Percentiles rank a stretch among this genome's conserved stretches.
Conservation (phyloP, 2,329 filamentous ascomycete species). For the Gliomastix tumulicola region DNA sequence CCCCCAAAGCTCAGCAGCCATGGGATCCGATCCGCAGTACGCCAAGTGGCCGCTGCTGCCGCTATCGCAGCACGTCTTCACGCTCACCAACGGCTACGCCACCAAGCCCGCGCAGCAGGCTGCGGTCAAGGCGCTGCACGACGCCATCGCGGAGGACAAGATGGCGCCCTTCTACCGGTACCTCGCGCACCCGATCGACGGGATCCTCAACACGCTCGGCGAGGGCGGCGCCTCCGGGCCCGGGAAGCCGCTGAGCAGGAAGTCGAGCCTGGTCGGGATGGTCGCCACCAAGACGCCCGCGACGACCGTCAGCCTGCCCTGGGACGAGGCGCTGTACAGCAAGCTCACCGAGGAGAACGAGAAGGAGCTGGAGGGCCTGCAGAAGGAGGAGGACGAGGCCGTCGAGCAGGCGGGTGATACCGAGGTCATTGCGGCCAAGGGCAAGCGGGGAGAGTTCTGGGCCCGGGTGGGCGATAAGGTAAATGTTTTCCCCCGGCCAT, state of each 20-base stretch:
- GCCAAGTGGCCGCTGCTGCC: conserved; percentile 77
- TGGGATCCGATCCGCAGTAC: conserved; percentile 78
- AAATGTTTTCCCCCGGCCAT: no score
- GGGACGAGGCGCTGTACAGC: conserved; percentile 86
- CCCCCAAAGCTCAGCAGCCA: no score
- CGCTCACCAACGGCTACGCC: conserved; percentile 74
- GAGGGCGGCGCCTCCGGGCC: conserved; percentile 47
- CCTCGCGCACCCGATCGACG: conserved; percentile 74
- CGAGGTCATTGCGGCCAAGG: conserved; percentile 84
- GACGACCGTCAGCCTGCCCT: conserved; percentile 64
- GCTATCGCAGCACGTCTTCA: conserved; percentile 80
- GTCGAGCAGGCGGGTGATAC: conserved; percentile 94
- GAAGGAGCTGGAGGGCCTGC: conserved; percentile 65
- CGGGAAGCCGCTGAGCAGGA: conserved; percentile 56
- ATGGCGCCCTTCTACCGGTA: conserved; percentile 86
- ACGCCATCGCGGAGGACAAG: conserved; percentile 76
- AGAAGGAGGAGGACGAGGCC: conserved; percentile 89
- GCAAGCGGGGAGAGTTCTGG: conserved; percentile 95
- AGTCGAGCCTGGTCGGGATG: conserved; percentile 66
- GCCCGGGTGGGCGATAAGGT: conserved; percentile 96
- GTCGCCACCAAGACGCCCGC: conserved; percentile 64
- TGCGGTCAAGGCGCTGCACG: conserved; percentile 67
- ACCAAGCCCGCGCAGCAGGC: conserved; percentile 59
- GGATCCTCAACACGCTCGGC: conserved; percentile 70
- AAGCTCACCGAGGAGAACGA: conserved; percentile 71